Evolutionary conservation across 225 moss, liverwort and hornwort genomes (phyloP), one percentile per base, ranked within the genome.

Genomic region (Polytrichum formosum): DNA sequence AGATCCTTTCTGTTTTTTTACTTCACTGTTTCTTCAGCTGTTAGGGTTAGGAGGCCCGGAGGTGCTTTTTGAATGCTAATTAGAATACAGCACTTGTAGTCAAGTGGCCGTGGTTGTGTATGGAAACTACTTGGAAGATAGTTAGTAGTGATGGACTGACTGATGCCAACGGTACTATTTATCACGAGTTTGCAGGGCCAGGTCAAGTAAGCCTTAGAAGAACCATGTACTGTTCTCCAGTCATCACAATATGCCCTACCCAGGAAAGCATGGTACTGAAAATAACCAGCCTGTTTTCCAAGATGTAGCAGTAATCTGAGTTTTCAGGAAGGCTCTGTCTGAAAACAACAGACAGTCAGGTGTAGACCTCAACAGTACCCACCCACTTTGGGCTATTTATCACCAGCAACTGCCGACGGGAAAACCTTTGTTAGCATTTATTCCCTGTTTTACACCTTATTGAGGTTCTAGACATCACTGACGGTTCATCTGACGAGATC

Each of bases 141-240:
- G 59, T 59, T 46, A 46, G 13, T 16, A 46, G 46, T 46, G 21
- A 63, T 28, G 21, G 23, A 63, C 62, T 63, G 26, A 26, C 25
- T 23, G 62, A 28, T 9, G 62, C 62, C 26, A 63, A 63, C 25
- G 26, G 26, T 28, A 23, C 62, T 28, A 26, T 63, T 8, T 63
- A 58, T 26, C 23, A 26, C 25, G 62, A 63, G 62, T 28, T 63
- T 63, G 62, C 62, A 63, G 62, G 26, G 16, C 26, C 62, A 63
- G 22, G 62, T 63, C 62, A 63, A 22, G 62, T 63, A 63, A 26
- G 27, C 62, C 62, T 63, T 26, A 26, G 62, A 22, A 63, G 62
- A 63, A 63, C 18, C 46, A 23, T 63, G 26, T 26, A 23, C 26
- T 23, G 22, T 63, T 26, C 22, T 63, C 26, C 17, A 63, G 62